Base-by-base conservation (phyloP, 495 filamentous ascomycete species). In the Tuber magnatum region DNA sequence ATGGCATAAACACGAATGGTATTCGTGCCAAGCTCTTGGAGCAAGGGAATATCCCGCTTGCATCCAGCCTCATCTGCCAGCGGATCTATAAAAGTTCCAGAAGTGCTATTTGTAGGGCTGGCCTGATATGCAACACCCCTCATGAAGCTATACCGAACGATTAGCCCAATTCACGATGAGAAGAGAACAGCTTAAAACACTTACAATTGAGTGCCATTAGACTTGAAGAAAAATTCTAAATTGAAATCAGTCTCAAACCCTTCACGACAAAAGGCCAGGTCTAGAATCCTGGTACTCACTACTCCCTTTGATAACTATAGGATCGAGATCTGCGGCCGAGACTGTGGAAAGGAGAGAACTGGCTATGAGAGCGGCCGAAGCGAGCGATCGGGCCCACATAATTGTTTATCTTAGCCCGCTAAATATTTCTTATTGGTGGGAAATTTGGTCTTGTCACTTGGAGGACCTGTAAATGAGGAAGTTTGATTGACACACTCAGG, bases 1-100 rank as follows among this genome's bases (percentile, higher is more conserved):
- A 99, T 89, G 80, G 93, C 93, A 84, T 99, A 99, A 28, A 94
- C 93, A 81, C 95, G 94, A 82, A 99, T 93, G 41, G 90, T 89
- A 85, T 99, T 99, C 81, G 94, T 94, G 74, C 87, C 86, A 51
- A 97, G 87, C 78, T 92, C 87, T 82, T 88, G 79, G 71, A 99
- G 87, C 76, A 90, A 85, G n/a, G 93, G 92, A 46, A 99, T 84
- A 84, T 99, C 95, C 76, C 94, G 92, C 78, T 86, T 84, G 86
- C 94, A 97, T 75, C 85, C 83, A 28, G 86, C 83, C 28, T 82
- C 83, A 84, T 97, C 87, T 72, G 93, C 88, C 46, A 99, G 87
- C 72, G 95, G 94, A 78, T 90, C 89, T 48, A 84, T 82, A 81
- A 86, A 90, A 80, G 84, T 87, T 68, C 71, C 84, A 35, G 79